These are phyloP conservation scores for Boletus huronensis DNA, from an alignment of 768 basidiomycete species.

Conservation along the genomic window DNA sequence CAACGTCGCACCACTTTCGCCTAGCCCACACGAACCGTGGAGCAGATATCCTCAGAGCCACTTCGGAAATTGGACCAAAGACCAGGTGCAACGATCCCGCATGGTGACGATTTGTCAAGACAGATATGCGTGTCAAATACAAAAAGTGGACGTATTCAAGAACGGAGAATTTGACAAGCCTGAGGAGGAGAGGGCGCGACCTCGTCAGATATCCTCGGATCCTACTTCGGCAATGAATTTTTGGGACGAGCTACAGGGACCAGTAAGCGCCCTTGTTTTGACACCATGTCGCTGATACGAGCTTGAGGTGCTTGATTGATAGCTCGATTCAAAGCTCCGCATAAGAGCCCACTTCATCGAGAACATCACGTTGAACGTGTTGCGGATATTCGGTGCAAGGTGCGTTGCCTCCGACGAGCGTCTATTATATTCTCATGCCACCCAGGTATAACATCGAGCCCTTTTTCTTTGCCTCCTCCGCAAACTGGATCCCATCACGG, in stretches of 20 bases:
- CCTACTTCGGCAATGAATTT: constrained; percentile 7
- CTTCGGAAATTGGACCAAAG: constrained; percentile 54
- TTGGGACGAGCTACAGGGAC: constrained; percentile 28
- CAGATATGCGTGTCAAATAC: constrained; percentile 14
- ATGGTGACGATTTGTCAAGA: constrained; percentile 28
- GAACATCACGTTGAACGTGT: constrained; percentile 28
- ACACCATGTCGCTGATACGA: not conserved
- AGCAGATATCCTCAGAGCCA: constrained; percentile 45
- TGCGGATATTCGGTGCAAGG: constrained; percentile 38
- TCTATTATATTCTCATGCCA: not conserved
- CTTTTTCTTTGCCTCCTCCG: constrained; percentile 43
- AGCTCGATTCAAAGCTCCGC: constrained; percentile 26
- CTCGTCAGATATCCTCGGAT: constrained; percentile 18
- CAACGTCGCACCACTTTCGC: constrained; percentile 8
- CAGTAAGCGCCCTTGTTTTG: constrained; percentile 17
- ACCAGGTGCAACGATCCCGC: constrained; percentile 37
- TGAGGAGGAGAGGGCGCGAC: not conserved
- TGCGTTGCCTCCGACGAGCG: constrained; percentile 9
- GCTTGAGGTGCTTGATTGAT: not conserved
- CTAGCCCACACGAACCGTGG: constrained; percentile 22
- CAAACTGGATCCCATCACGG: constrained; percentile 42
- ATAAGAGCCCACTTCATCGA: constrained; percentile 38
- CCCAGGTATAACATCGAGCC: constrained; percentile 41
- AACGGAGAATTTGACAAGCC: constrained; percentile 17
- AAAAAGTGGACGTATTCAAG: constrained; percentile 21